A percentile compares a stretch with the other conserved stretches of the same genome.
phyloP scores from a whole-genome alignment of 495 filamentous ascomycete genomes.

The Parathielavia hyrcaniae region DNA sequence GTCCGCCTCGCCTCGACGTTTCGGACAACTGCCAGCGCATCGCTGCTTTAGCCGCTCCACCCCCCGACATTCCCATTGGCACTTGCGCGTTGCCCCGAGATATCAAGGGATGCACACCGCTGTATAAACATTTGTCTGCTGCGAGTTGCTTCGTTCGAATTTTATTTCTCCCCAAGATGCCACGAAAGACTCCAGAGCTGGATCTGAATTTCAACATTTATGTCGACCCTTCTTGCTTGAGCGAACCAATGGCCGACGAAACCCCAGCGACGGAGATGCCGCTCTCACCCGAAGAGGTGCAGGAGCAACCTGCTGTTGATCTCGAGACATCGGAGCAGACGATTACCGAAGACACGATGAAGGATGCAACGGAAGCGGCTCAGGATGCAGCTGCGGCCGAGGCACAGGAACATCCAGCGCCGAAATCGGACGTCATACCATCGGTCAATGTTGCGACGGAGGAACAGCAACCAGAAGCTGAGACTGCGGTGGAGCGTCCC shows the following conservation, averaged over 20 bases:
- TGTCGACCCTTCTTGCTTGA: conserved; percentile 40
- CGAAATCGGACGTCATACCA: background rate
- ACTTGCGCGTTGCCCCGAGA: conserved; percentile 24
- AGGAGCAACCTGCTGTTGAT: background rate
- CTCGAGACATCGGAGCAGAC: conserved; percentile 1
- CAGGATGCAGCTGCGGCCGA: background rate
- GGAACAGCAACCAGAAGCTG: conserved; percentile 4
- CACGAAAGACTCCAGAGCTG: conserved; percentile 21
- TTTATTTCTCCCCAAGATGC: conserved; percentile 17
- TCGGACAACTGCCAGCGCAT: conserved; percentile 27
- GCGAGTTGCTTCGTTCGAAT: background rate
- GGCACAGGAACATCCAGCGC: background rate
- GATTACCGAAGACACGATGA: background rate
- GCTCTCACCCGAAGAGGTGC: conserved; percentile 11
- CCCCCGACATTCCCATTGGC: conserved; percentile 16
- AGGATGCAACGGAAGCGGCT: background rate
- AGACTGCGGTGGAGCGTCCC: background rate
- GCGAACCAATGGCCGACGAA: conserved; percentile 33
- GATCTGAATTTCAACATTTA: conserved; percentile 40
- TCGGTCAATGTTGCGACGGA: background rate
- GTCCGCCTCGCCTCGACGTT: conserved; percentile 9
- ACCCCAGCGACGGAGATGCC: conserved; percentile 4
- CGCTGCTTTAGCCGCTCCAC: conserved; percentile 20
- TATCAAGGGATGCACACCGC: conserved; percentile 4
- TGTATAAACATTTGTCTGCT: conserved; percentile 20